These are phyloP conservation scores for Fusarium nanum DNA, from an alignment of 2,329 filamentous ascomycete species.

Conservation along the genomic window DNA sequence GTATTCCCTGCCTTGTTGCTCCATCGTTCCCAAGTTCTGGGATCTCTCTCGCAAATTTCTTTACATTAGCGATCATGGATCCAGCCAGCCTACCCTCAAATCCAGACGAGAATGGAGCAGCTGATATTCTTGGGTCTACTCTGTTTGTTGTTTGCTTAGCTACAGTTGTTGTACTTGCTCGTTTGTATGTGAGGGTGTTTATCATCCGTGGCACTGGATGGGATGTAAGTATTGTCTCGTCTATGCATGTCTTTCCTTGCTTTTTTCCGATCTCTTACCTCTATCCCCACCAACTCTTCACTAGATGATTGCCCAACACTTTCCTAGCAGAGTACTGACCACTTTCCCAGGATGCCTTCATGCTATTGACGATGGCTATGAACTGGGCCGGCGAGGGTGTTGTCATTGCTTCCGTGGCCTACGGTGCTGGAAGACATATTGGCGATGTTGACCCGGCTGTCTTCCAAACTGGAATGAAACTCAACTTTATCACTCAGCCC, in stretches of 20 bases:
- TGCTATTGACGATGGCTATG: constrained; percentile 45
- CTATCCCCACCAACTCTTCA: neutral
- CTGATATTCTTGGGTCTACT: constrained; percentile 55
- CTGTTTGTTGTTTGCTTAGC: constrained; percentile 54
- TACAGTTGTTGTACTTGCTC: constrained; percentile 53
- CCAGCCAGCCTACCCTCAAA: constrained; percentile 44
- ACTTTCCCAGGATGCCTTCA: constrained; percentile 46
- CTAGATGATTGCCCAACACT: neutral
- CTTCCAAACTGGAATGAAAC: constrained; percentile 53
- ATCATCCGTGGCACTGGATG: constrained; percentile 61
- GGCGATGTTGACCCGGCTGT: constrained; percentile 54
- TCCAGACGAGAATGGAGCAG: constrained; percentile 52
- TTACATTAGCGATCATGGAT: constrained; percentile 33
- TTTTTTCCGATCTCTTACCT: neutral
- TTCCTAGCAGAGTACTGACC: neutral
- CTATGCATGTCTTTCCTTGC: neutral
- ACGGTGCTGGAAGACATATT: constrained; percentile 60
- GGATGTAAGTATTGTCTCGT: constrained; percentile 53
- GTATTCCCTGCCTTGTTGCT: neutral
- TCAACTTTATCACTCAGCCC: constrained; percentile 58
- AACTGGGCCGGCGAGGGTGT: constrained; percentile 55
- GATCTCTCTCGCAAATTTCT: constrained; percentile 10
- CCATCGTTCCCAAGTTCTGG: constrained; percentile 16
- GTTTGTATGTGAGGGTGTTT: constrained; percentile 58
- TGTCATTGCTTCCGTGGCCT: constrained; percentile 54